Conservation (phyloP, 2,329 filamentous ascomycete species). For the Blumeria graminis region DNA sequence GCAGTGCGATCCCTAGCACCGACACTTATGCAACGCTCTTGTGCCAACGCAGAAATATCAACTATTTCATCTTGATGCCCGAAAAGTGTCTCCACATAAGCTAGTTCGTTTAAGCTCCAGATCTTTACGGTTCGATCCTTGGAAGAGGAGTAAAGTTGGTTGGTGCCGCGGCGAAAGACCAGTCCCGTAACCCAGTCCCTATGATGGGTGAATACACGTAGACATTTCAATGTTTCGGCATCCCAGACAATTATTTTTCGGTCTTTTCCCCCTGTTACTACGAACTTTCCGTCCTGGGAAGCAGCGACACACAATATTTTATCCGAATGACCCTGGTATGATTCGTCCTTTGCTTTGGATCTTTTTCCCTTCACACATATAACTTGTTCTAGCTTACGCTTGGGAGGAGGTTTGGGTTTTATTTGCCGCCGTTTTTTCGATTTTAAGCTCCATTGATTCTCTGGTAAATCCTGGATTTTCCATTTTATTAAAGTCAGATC, state of each 20-base stretch:
- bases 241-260: constrained; percentile 74
- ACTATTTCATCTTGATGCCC: constrained; percentile 84
- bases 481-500: constrained; percentile 73
- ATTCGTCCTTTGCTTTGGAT: constrained; percentile 33
- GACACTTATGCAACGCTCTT: constrained; percentile 77
- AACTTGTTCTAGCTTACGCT: constrained; percentile 37
- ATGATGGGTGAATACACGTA: constrained; percentile 77
- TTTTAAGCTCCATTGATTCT: constrained; percentile 32
- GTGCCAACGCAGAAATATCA: constrained; percentile 57
- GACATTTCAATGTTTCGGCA: constrained; percentile 48
- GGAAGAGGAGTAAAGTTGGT: constrained; percentile 78
- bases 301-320: constrained; percentile 67
- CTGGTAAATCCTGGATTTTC: constrained; percentile 46
- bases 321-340: constrained; percentile 54
- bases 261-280: constrained; percentile 76
- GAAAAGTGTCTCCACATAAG: constrained; percentile 88
- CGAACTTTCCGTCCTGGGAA: constrained; percentile 69
- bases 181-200: constrained; percentile 68
- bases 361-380: constrained; percentile 36
- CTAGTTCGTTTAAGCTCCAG: constrained; percentile 77
- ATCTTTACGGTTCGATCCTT: constrained; percentile 87
- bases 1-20: constrained; percentile 81
- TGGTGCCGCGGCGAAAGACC: constrained; percentile 65
- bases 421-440: constrained; percentile 29
- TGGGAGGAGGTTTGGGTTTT: constrained; percentile 33